These are phyloP conservation scores for Chalciporus pseudorubinellus DNA, from an alignment of 768 basidiomycete genomes.

Conservation along the genomic window DNA sequence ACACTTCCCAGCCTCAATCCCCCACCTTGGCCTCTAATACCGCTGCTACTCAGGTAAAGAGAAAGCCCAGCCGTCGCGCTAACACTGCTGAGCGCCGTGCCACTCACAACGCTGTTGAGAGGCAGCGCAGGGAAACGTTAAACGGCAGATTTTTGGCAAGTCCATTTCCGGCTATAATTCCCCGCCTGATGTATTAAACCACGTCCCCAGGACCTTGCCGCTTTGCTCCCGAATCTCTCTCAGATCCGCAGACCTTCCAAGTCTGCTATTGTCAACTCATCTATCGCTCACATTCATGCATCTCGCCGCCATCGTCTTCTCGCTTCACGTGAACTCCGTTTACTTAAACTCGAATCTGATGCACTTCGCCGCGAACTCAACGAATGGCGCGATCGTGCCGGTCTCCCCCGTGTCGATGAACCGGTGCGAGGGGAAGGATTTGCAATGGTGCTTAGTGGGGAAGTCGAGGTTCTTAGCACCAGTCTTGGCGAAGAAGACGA, in stretches of 20 bases:
- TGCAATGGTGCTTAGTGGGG: slow-evolving; percentile 64
- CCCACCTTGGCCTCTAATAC: slow-evolving; percentile 19
- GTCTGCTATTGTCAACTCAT: slow-evolving; percentile 94
- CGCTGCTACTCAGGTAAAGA: slow-evolving; percentile 49
- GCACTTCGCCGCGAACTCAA: slow-evolving; percentile 88
- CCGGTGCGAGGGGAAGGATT: slow-evolving; percentile 72
- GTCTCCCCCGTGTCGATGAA: slow-evolving; percentile 70
- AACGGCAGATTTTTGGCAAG: slow-evolving; percentile 88
- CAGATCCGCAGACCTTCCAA: slow-evolving; percentile 94
- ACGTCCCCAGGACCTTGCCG: slow-evolving; percentile 73
- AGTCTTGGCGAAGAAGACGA: slow-evolving; percentile 58
- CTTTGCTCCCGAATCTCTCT: slow-evolving; percentile 85
- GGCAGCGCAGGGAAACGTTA: slow-evolving; percentile 87
- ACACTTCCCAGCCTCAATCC: slow-evolving; percentile 22
- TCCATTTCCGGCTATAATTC: slow-evolving; percentile 14
- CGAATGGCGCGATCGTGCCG: slow-evolving; percentile 83
- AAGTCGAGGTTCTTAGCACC: slow-evolving; percentile 60
- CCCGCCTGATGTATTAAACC: slow-evolving; percentile 15
- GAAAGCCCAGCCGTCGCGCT: slow-evolving; percentile 84
- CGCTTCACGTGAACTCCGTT: slow-evolving; percentile 78
- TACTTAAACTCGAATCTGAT: slow-evolving; percentile 78
- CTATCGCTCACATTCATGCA: slow-evolving; percentile 84
- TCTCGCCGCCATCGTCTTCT: slow-evolving; percentile 79
- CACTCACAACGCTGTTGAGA: slow-evolving; percentile 96
- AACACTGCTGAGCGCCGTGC: slow-evolving; percentile 97